Evolutionary conservation across 2,329 filamentous ascomycete genomes (phyloP).

Genomic region (Juglanconis oblonga): DNA sequence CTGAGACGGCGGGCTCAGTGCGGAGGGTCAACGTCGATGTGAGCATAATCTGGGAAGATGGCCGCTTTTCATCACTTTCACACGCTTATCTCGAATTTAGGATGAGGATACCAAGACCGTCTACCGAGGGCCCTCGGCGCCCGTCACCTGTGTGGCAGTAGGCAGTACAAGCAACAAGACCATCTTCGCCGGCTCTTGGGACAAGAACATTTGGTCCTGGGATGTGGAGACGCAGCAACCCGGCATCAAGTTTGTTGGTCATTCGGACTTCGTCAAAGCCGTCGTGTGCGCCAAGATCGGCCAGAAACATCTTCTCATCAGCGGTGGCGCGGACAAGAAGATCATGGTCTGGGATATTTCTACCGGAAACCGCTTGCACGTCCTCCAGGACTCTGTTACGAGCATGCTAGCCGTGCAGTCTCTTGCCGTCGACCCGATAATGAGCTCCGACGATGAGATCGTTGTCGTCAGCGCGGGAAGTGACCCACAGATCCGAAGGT

Average conservation of each 20-base stretch:
- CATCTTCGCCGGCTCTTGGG: slow-evolving; percentile 89
- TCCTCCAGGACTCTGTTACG: slow-evolving; percentile 69
- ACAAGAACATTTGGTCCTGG: slow-evolving; percentile 90
- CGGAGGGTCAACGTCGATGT: slow-evolving; percentile 75
- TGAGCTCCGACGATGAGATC: slow-evolving; percentile 46
- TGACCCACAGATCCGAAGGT: slow-evolving; percentile 75
- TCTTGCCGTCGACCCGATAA: slow-evolving; percentile 69
- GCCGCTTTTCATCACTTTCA: too few relatives aligned
- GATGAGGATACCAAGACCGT: slow-evolving; percentile 40
- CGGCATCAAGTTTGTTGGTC: slow-evolving; percentile 66
- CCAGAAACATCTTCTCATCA: slow-evolving; percentile 64
- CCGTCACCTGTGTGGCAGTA: slow-evolving; percentile 73
- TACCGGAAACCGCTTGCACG: slow-evolving; percentile 67
- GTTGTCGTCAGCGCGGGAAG: slow-evolving; percentile 77
- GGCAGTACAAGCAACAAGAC: slow-evolving; percentile 54
- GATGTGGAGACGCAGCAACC: slow-evolving; percentile 55
- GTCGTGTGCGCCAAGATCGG: slow-evolving; percentile 61
- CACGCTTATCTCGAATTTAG: slow-evolving; percentile 24
- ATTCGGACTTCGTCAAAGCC: slow-evolving; percentile 89
- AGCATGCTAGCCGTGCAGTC: slow-evolving; percentile 77
- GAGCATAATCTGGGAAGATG: slow-evolving; percentile 23
- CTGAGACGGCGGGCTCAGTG: slow-evolving; percentile 81
- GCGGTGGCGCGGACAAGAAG: slow-evolving; percentile 74
- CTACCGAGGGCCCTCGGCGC: slow-evolving; percentile 74
- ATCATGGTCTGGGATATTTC: slow-evolving; percentile 80